Evolutionary conservation across 768 basidiomycete genomes (phyloP).

Genomic region (Lactarius quietus): DNA sequence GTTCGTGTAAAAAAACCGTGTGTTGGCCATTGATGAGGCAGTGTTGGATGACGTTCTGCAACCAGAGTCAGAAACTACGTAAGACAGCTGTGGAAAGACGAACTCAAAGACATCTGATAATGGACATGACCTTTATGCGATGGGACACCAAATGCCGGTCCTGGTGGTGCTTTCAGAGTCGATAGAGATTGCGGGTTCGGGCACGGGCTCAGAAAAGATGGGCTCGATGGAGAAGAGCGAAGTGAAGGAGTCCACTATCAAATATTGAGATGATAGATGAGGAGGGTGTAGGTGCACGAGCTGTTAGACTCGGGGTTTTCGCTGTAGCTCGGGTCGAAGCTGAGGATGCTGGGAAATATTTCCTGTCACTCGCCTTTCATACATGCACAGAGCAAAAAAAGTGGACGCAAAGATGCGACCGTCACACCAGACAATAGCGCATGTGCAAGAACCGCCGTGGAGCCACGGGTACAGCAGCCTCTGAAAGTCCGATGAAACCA

Average conservation of each 20-base stretch:
- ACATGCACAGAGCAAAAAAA: not conserved
- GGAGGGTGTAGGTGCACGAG: not conserved
- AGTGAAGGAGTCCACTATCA: slow-evolving; percentile 12
- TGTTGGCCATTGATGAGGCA: slow-evolving; percentile 1
- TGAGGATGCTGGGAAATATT: not conserved
- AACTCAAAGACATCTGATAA: not conserved
- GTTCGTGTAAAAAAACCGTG: not conserved
- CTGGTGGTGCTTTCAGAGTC: not conserved
- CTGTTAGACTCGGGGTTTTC: not conserved
- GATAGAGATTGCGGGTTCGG: slow-evolving; percentile 4
- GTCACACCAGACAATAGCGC: not conserved
- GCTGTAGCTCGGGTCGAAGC: not conserved
- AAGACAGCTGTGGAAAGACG: not conserved
- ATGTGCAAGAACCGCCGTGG: not conserved
- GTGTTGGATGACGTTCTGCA: not conserved
- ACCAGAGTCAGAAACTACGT: not conserved
- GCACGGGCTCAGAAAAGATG: not conserved
- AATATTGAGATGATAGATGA: not conserved
- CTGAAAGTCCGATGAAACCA: no score
- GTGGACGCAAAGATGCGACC: not conserved
- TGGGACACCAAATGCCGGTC: not conserved
- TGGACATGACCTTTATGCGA: not conserved
- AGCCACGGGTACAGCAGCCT: no score
- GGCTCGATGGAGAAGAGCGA: not conserved
- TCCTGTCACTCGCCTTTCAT: not conserved